Base-by-base conservation (phyloP, 768 basidiomycete genomes). In the Lactarius psammicola region DNA sequence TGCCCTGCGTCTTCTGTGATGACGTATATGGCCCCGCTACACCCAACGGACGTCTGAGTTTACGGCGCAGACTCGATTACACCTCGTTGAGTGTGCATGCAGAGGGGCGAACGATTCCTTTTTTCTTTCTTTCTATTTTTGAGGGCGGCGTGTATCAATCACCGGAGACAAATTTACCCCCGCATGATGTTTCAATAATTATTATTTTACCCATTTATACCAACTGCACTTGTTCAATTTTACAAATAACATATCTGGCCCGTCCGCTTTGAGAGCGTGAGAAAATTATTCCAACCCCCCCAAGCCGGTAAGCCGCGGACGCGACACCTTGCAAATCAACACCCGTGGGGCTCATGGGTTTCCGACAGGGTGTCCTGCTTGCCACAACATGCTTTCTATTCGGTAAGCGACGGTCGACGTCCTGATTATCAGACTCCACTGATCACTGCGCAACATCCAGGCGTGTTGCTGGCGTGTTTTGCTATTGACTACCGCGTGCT, bases 321-420 rank as follows among this genome's bases (percentile, higher is more conserved):
- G 9, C 53, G 15, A 28, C 54, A 30, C 26, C 54, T 46, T 26
- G 53, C 11, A 42, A 44, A 42, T 4, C 38, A n/a, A 59, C 30
- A 23, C 28, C 23, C 3, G 49, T 26, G 36, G 30, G 33, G n/a
- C 23, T 54, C 20, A 95, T 96, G 94, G 90, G 90, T 55, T 98
- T 96, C 82, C 84, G 84, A 74, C 88, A 93, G 74, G 94, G 92
- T 49, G 89, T 92, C n/a, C 86, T 96, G 31, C 83, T 96, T 51
- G 87, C 88, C 46, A 88, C 94, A 34, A 87, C 89, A 62, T 93
- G 90, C 65, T 98, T 98, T 80, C 90, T 96, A 72, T 82, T 98
- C 49, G 95, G 94, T 86, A 74, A 78, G 84, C 75, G 26, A n/a
- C 10, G 36, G 15, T 60, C 59, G 18, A 59, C 5, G 23, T 15